A percentile compares a stretch with the other conserved stretches of the same genome.
Evolutionary conservation across 2,329 filamentous ascomycete genomes (phyloP).

Genomic region (Aspergillus sp.): DNA sequence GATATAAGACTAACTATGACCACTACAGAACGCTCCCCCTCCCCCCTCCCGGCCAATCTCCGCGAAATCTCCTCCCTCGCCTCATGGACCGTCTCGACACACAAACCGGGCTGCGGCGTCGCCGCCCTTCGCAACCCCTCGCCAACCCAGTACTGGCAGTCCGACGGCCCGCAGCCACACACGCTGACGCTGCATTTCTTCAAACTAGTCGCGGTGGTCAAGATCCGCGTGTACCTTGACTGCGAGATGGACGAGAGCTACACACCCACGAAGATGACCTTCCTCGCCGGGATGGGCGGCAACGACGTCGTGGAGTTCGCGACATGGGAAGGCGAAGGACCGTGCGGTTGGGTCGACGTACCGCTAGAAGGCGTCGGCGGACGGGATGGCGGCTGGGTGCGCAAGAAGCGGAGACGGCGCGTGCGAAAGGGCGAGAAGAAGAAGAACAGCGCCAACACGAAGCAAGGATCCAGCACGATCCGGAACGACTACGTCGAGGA

Average conservation of each 20-base stretch:
- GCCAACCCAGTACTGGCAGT: conserved; percentile 63
- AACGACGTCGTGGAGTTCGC: conserved; percentile 90
- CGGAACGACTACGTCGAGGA: conserved; percentile 1
- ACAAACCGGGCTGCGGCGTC: conserved; percentile 63
- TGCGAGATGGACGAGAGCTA: conserved; percentile 94
- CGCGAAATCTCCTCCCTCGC: conserved; percentile 65
- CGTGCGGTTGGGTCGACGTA: conserved; percentile 88
- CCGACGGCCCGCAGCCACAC: conserved; percentile 65
- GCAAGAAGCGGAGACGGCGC: conserved; percentile 20
- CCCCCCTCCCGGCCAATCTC: conserved; percentile 44
- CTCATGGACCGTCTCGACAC: conserved; percentile 64
- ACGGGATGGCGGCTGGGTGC: conserved; percentile 32
- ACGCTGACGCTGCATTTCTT: conserved; percentile 64
- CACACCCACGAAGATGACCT: conserved; percentile 88
- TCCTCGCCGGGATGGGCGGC: conserved; percentile 84
- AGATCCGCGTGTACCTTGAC: conserved; percentile 66
- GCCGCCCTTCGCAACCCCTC: conserved; percentile 59
- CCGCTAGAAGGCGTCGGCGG: conserved; percentile 64
- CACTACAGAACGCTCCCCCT: conserved; percentile 32
- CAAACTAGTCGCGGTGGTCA: conserved; percentile 52
- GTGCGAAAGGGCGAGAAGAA: conserved; percentile 16
- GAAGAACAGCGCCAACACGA: conserved; percentile 25
- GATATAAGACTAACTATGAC: neutral
- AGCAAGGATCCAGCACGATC: neutral
- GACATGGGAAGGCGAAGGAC: conserved; percentile 73